Base-by-base conservation (phyloP, 306 rosid genomes). In the Pterocarpus santalinus region DNA sequence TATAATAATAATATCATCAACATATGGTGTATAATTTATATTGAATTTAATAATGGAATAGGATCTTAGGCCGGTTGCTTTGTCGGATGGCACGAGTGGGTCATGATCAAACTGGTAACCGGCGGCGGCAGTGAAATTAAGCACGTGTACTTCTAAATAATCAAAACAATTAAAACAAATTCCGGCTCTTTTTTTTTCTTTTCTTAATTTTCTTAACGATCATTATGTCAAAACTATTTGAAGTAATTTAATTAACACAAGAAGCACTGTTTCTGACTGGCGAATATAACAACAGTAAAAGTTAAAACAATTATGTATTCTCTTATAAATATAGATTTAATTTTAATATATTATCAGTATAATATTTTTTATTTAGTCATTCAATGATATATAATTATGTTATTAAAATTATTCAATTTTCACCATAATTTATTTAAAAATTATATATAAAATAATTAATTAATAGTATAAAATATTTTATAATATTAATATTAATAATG, bases 41-140 rank as follows among this genome's bases (percentile, higher is more conserved):
- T 60, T 61, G 78, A 72, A 51, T 80, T 72, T 72, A 72, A 64
- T 67, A 81, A 32, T 75, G 65, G 5, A 5, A 17, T 51, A 68
- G 65, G 79, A 80, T 69, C 72, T 13, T 35, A 13, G 22, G 76
- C 78, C 84, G 78, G 65, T 80, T 69, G 51, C 33, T 75, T 84
- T 84, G 85, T 75, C 81, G 55, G 53, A 41, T 28, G 15, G 9
- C 61, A 73, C 78, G 38, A 39, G 69, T 68, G 78, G 75, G 74
- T 36, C 81, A 70, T 32, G 16, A 2, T 39, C 69, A 13, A 61
- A 80, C 87, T 35, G 81, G 71, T 44, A 35, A 80, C 84, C 75
- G 87, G 87, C 78, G 87, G 87, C 87, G 63, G 10, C 78, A 14
- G 81, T 76, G 8, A 75, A 74, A 53, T 53, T 49, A 11, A 72